phyloP scores from a whole-genome alignment of 2,329 filamentous ascomycete species.

The Colletotrichum higginsianum region DNA sequence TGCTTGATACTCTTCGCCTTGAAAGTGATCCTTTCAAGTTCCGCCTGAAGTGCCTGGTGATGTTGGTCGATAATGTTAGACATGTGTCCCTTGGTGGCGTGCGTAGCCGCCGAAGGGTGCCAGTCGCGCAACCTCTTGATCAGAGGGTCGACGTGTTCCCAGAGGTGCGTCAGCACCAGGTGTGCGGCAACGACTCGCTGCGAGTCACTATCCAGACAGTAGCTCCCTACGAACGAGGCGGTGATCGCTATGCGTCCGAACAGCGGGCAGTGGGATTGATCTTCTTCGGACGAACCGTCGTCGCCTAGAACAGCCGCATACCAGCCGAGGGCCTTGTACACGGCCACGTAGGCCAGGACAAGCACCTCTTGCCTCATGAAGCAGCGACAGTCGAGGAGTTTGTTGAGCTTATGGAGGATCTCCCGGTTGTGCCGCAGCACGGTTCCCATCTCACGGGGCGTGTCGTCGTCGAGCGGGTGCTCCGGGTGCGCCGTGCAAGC shows the following conservation, averaged over 20 bases:
- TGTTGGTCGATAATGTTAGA: conserved; percentile 25
- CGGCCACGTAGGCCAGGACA: conserved; percentile 13
- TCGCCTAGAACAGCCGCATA: conserved; percentile 18
- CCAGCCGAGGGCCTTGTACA: conserved; percentile 22
- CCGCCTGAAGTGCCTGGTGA: conserved; percentile 16
- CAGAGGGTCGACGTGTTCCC: conserved; percentile 25
- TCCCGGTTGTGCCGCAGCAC: conserved; percentile 3
- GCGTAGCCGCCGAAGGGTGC: not conserved
- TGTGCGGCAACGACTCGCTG: conserved; percentile 23
- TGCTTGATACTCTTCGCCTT: conserved; percentile 22
- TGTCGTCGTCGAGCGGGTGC: not conserved
- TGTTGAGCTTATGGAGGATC: not conserved
- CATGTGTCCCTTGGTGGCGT: not conserved
- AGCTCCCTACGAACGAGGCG: conserved; percentile 11
- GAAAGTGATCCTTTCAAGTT: conserved; percentile 7
- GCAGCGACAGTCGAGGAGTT: conserved; percentile 3
- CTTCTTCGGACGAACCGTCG: conserved; percentile 7
- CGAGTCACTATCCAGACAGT: conserved; percentile 19
- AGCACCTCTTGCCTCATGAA: conserved; percentile 22
- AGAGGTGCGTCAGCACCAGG: conserved; percentile 21
- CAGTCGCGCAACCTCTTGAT: conserved; percentile 23
- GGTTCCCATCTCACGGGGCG: conserved; percentile 14
- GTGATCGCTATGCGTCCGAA: conserved; percentile 14
- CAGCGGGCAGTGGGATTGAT: conserved; percentile 6
- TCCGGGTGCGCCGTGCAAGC: conserved; percentile 4